phyloP scores from a whole-genome alignment of 257 asterid species.

The Salvia miltiorrhiza region DNA sequence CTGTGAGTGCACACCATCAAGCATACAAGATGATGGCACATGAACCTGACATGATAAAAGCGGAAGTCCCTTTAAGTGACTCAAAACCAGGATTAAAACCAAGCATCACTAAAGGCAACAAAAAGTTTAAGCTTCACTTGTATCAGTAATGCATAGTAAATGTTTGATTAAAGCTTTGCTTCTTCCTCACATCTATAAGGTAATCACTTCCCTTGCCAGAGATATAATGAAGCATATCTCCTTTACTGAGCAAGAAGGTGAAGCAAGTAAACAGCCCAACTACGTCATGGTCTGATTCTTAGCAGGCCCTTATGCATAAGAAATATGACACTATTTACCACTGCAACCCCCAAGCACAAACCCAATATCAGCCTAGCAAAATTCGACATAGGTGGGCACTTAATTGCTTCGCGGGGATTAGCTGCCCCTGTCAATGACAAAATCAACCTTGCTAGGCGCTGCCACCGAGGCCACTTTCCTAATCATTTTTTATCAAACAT shows the following conservation, averaged over 20 bases:
- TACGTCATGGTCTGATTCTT: neutral
- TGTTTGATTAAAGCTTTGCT: neutral
- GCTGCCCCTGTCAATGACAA: neutral
- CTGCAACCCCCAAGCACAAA: neutral
- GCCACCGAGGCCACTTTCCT: neutral
- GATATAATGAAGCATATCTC: constrained; percentile 6
- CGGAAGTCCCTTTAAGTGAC: constrained; percentile 11
- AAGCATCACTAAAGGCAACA: constrained; percentile 7
- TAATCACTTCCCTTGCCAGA: constrained; percentile 11
- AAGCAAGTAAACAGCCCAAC: neutral
- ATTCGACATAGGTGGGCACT: neutral
- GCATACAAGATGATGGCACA: constrained; percentile 97
- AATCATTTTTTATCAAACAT: neutral
- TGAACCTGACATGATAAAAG: constrained; percentile 68
- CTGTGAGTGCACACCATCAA: constrained; percentile 98
- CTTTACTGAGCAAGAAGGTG: neutral
- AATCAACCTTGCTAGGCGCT: neutral
- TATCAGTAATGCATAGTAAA: neutral
- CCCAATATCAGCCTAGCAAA: neutral
- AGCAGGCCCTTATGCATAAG: neutral
- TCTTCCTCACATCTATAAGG: neutral
- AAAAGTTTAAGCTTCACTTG: neutral
- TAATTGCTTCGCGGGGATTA: neutral
- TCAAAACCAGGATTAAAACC: constrained; percentile 11
- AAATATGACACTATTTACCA: neutral